Evolutionary conservation across 2,329 filamentous ascomycete genomes (phyloP).

Genomic region (Cladosporium sp.): DNA sequence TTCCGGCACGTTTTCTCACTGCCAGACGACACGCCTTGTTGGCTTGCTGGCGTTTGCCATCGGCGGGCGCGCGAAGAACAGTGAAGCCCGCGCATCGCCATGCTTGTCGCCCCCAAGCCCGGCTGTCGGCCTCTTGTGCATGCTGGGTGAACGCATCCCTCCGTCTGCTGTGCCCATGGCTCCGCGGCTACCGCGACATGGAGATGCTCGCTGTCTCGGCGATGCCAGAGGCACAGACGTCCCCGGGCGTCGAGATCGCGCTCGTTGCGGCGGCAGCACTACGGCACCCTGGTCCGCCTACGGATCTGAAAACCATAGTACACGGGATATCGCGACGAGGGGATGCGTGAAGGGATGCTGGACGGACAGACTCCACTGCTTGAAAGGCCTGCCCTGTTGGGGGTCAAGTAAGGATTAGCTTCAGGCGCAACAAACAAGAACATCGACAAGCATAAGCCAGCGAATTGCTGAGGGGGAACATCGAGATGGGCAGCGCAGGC

Average conservation of each 20-base stretch:
- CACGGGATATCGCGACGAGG: too few relatives aligned
- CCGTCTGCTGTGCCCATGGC: background rate
- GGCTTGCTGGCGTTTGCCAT: background rate
- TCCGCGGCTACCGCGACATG: background rate
- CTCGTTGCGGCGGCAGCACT: conserved; percentile 7
- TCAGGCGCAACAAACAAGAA: too few relatives aligned
- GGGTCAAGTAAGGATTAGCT: too few relatives aligned
- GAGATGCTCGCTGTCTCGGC: background rate
- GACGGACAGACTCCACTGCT: too few relatives aligned
- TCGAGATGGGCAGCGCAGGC: too few relatives aligned
- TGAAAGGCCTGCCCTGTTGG: too few relatives aligned
- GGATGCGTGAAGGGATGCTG: too few relatives aligned
- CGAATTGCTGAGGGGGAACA: too few relatives aligned
- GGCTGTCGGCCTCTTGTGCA: background rate
- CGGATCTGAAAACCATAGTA: too few relatives aligned
- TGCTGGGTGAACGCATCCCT: background rate
- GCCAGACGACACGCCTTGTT: background rate
- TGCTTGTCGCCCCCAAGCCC: background rate
- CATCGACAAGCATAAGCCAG: too few relatives aligned
- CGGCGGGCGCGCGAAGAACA: background rate
- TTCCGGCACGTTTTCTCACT: too few relatives aligned
- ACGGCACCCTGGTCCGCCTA: background rate
- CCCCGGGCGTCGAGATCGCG: background rate
- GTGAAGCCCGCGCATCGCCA: background rate
- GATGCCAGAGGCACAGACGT: background rate